phyloP scores from a whole-genome alignment of 495 filamentous ascomycete genomes.

The Penicillium bialowiezense region DNA sequence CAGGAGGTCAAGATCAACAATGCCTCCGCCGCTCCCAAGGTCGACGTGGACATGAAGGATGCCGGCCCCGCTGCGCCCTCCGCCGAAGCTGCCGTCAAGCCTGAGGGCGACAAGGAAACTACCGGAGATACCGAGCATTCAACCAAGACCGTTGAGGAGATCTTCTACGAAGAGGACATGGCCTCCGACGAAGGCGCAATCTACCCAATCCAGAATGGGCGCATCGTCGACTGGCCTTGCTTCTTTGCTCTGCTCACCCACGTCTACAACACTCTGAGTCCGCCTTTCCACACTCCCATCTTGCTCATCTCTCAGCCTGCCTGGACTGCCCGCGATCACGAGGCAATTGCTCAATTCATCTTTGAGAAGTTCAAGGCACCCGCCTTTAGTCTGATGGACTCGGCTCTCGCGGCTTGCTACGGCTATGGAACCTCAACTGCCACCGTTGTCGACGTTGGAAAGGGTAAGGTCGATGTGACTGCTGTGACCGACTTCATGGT shows the following conservation, averaged over 20 bases:
- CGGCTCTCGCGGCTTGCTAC: conserved; percentile 77
- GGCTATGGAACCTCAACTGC: conserved; percentile 74
- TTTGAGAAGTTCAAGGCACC: conserved; percentile 97
- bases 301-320: conserved; percentile 80
- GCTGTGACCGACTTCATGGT: conserved; percentile 77
- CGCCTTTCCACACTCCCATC: conserved; percentile 90
- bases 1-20: conserved; percentile 50
- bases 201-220: conserved; percentile 81
- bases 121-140: conserved; percentile 18
- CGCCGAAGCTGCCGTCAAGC: conserved; percentile 8
- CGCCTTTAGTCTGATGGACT: conserved; percentile 81
- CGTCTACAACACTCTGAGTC: conserved; percentile 81
- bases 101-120: conserved; percentile 16
- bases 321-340: conserved; percentile 81
- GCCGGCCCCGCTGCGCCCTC: conserved; percentile 12
- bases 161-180: conserved; percentile 80
- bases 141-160: conserved; percentile 40
- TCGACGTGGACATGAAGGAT: conserved; percentile 50
- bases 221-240: conserved; percentile 81
- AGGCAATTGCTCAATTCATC: conserved; percentile 82
- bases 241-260: conserved; percentile 89
- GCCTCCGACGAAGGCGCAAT: conserved; percentile 85
- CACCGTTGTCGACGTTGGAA: conserved; percentile 86
- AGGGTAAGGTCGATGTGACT: conserved; percentile 86
- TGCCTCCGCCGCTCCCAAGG: conserved; percentile 31